Evolutionary conservation across 805 yeast species (phyloP).

Genomic region (Sungouiozyma ichnusensis): DNA sequence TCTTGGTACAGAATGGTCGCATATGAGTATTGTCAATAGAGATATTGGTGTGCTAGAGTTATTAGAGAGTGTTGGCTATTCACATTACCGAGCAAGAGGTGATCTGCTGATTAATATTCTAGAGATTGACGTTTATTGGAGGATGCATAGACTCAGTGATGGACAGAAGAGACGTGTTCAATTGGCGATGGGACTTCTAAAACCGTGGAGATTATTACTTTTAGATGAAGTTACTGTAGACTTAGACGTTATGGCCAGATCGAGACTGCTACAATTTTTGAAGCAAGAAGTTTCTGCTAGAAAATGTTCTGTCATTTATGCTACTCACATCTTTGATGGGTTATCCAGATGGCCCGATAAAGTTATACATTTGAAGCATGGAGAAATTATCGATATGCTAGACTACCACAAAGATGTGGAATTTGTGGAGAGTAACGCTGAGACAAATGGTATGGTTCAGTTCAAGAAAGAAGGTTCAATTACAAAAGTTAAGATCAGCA

Average conservation of each 20-base stretch:
- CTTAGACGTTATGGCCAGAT: constrained; percentile 83
- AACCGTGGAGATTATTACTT: constrained; percentile 82
- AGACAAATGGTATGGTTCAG: constrained; percentile 16
- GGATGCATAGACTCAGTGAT: constrained; percentile 85
- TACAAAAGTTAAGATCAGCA: constrained; percentile 13
- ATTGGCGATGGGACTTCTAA: constrained; percentile 80
- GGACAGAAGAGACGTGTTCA: constrained; percentile 95
- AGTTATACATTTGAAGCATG: constrained; percentile 66
- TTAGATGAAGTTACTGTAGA: constrained; percentile 96
- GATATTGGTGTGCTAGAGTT: constrained; percentile 82
- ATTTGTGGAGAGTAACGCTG: constrained; percentile 14
- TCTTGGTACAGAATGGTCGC: constrained; percentile 96
- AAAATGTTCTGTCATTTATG: constrained; percentile 71
- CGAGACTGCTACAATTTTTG: constrained; percentile 59
- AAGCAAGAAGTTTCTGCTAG: constrained; percentile 62
- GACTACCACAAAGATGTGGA: constrained; percentile 28
- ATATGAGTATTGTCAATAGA: constrained; percentile 77
- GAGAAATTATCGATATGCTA: constrained; percentile 36
- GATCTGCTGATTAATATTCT: constrained; percentile 64
- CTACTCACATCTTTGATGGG: constrained; percentile 96
- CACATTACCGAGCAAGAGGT: constrained; percentile 61
- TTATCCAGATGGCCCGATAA: constrained; percentile 84
- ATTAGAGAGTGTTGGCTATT: constrained; percentile 76
- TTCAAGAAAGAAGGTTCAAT: constrained; percentile 3
- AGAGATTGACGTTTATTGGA: constrained; percentile 83